Conservation (phyloP, 257 asterid species). For the Voacanga thouarsii region DNA sequence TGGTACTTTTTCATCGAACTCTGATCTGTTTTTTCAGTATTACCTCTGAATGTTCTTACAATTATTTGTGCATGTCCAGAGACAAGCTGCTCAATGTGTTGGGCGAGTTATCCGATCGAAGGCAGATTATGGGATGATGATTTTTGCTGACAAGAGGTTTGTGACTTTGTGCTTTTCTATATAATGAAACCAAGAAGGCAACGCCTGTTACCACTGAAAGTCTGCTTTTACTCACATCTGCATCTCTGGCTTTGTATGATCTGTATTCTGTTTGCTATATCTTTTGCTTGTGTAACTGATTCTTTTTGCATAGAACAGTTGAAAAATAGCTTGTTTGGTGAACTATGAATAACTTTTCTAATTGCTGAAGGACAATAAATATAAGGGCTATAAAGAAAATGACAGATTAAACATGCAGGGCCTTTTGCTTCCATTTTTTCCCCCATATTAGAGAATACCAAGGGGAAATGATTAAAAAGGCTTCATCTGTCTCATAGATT, state of each 20-base stretch:
- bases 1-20: slow-evolving; percentile 52
- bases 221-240: background rate
- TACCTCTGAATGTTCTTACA: slow-evolving; percentile 2
- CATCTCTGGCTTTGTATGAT: background rate
- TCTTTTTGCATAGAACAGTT: background rate
- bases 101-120: slow-evolving; percentile 98
- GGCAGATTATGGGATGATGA: slow-evolving; percentile 99
- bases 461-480: background rate
- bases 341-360: background rate
- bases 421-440: background rate
- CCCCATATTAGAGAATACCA: background rate
- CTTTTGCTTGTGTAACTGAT: background rate
- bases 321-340: background rate
- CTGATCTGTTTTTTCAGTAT: background rate
- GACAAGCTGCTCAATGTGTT: slow-evolving; percentile 99
- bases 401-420: background rate
- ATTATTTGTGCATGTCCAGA: slow-evolving; percentile 37
- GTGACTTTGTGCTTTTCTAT: slow-evolving; percentile 8
- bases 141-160: slow-evolving; percentile 96
- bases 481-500: background rate
- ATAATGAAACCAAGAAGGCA: background rate
- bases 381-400: background rate
- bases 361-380: background rate
- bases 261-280: background rate
- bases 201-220: background rate